Evolutionary conservation across 352 stramenopile species (phyloP).

Genomic region (Globisporangium uncinulatum): DNA sequence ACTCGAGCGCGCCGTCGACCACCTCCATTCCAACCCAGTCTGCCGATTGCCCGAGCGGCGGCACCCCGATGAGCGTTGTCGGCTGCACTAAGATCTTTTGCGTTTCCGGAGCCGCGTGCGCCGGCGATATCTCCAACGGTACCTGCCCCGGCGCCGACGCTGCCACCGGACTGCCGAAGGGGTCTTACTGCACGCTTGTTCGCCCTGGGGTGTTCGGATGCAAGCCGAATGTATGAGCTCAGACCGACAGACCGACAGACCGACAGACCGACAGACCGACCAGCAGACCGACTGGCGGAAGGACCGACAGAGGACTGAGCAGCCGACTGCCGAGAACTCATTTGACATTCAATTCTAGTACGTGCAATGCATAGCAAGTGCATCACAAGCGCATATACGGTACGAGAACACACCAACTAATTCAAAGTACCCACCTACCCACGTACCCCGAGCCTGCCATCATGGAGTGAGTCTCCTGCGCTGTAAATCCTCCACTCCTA

Average conservation of each 20-base stretch:
- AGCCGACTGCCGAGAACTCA: no score
- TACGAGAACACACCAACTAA: no score
- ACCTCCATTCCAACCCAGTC: not conserved
- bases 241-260: not conserved
- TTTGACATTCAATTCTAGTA: no score
- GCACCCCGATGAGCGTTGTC: constrained; percentile 5
- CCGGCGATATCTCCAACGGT: constrained; percentile 2
- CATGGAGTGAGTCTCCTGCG: no score
- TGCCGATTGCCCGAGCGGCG: constrained; percentile 5
- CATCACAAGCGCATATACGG: no score
- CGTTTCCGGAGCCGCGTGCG: constrained; percentile 13
- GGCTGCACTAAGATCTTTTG: constrained; percentile 19
- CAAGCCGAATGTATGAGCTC: constrained; percentile 9
- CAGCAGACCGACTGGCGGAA: not conserved
- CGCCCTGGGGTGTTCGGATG: constrained; percentile 8
- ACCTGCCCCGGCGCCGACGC: constrained; percentile 3
- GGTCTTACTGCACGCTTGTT: constrained; percentile 9
- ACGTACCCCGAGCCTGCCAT: no score
- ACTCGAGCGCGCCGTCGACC: not conserved
- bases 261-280: not conserved
- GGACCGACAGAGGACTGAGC: no score
- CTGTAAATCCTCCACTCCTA: no score
- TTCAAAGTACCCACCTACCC: no score
- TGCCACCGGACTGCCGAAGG: constrained; percentile 7
- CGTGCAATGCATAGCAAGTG: no score